phyloP scores from a whole-genome alignment of 805 yeast species.

The Saturnispora zaruensis region DNA sequence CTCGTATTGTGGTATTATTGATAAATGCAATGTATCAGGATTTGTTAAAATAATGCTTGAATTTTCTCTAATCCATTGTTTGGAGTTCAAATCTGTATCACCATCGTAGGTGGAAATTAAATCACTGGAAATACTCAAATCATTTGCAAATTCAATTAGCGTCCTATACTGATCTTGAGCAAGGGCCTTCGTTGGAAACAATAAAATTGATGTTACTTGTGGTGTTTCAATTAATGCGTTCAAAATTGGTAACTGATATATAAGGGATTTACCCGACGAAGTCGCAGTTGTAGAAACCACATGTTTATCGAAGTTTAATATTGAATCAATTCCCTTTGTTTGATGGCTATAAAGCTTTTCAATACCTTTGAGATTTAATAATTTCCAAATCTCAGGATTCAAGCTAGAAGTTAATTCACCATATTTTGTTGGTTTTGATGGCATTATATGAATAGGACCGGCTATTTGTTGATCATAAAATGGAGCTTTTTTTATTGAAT shows the following conservation, averaged over 20 bases:
- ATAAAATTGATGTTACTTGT: constrained; percentile 63
- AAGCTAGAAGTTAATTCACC: constrained; percentile 44
- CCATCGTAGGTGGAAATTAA: constrained; percentile 68
- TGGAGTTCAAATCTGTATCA: constrained; percentile 59
- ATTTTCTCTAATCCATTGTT: constrained; percentile 46
- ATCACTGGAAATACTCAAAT: constrained; percentile 10
- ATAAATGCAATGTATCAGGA: constrained; percentile 88
- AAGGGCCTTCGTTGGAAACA: constrained; percentile 94
- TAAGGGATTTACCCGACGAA: constrained; percentile 90
- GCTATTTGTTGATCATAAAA: constrained; percentile 60
- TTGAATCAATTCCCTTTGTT: constrained; percentile 55
- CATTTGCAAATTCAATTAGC: constrained; percentile 33
- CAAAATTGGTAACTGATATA: constrained; percentile 82
- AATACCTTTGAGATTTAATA: constrained; percentile 33
- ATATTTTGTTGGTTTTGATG: constrained; percentile 38
- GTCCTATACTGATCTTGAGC: constrained; percentile 95
- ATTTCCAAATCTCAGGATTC: constrained; percentile 39
- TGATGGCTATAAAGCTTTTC: constrained; percentile 71
- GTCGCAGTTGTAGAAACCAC: constrained; percentile 92
- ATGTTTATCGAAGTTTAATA: constrained; percentile 46
- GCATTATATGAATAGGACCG: constrained; percentile 34
- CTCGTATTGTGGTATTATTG: constrained; percentile 70
- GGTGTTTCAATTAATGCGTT: constrained; percentile 35
- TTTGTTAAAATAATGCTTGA: constrained; percentile 86
- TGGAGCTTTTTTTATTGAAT: constrained; percentile 36